A percentile compares a stretch with the other conserved stretches of the same genome.
phyloP scores from a whole-genome alignment of 2,329 filamentous ascomycete genomes.

The Cladosporium halotolerans region DNA sequence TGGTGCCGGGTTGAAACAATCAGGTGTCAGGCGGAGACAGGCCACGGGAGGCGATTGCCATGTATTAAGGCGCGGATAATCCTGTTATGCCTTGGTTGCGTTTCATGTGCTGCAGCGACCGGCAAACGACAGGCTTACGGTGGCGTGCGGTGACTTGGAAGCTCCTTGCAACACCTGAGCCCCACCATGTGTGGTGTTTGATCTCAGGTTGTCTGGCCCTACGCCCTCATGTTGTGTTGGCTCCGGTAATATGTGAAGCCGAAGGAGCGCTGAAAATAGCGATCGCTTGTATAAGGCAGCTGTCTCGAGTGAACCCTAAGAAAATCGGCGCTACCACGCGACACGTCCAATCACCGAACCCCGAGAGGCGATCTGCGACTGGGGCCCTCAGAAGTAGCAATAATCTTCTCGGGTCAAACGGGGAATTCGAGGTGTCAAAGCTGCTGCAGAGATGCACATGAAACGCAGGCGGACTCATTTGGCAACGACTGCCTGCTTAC shows the following conservation, averaged over 20 bases:
- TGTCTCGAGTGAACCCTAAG: slow-evolving; percentile 1
- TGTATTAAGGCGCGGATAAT: slow-evolving; percentile 1
- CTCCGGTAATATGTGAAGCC: neutral
- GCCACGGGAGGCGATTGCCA: neutral
- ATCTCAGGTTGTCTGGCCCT: neutral
- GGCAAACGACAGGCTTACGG: neutral
- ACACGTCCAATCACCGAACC: slow-evolving; percentile 2
- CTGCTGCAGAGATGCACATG: no score
- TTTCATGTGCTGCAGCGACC: slow-evolving; percentile 2
- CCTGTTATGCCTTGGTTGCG: slow-evolving; percentile 6
- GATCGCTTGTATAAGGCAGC: neutral
- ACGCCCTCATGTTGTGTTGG: no score
- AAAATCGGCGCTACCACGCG: slow-evolving; percentile 5
- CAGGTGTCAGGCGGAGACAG: neutral
- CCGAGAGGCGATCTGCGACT: neutral
- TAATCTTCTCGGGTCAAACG: no score
- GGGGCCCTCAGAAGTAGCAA: neutral
- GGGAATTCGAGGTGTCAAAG: no score
- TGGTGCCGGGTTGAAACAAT: slow-evolving; percentile 9
- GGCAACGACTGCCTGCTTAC: no score
- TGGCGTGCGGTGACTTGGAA: neutral
- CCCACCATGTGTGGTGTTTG: neutral
- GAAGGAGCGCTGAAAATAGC: slow-evolving; percentile 1
- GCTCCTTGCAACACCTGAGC: neutral
- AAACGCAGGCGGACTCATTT: no score